Conservation (phyloP, 2,329 filamentous ascomycete genomes). For the Talaromyces islandicus region DNA sequence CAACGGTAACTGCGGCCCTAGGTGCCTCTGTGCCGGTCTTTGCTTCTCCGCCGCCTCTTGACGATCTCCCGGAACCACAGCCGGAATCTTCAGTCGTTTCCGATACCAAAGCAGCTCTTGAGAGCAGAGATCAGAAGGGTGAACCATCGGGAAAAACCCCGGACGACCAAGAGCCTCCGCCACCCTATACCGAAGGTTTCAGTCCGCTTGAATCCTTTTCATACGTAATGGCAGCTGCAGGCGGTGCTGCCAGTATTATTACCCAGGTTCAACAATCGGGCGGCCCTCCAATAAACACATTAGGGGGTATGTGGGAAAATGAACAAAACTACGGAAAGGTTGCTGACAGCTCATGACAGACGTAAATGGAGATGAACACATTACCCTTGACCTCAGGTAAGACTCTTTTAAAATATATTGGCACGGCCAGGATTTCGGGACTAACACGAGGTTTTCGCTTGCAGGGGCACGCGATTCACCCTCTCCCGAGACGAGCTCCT, state of each 20-base stretch:
- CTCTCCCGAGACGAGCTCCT: slow-evolving; percentile 91
- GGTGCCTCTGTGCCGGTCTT: slow-evolving; percentile 45
- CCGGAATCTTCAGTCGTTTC: slow-evolving; percentile 49
- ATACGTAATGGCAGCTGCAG: slow-evolving; percentile 96
- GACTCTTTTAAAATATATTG: slow-evolving; percentile 17
- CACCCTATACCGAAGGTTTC: slow-evolving; percentile 88
- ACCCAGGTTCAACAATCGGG: slow-evolving; percentile 96
- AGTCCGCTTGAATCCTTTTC: slow-evolving; percentile 89
- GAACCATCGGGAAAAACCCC: slow-evolving; percentile 64
- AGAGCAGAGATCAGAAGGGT: slow-evolving; percentile 68
- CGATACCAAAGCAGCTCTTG: slow-evolving; percentile 79
- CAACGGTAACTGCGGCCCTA: slow-evolving; percentile 42
- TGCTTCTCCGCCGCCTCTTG: slow-evolving; percentile 46
- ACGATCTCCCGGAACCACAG: slow-evolving; percentile 41
- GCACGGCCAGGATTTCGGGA: neutral
- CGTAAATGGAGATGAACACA: slow-evolving; percentile 86
- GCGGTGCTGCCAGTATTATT: slow-evolving; percentile 96
- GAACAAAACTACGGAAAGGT: neutral
- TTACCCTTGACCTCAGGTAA: slow-evolving; percentile 89
- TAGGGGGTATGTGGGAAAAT: slow-evolving; percentile 65
- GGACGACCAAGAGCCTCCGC: slow-evolving; percentile 85
- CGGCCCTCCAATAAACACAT: slow-evolving; percentile 74
- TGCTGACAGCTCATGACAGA: slow-evolving; percentile 41
- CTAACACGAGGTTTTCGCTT: slow-evolving; percentile 2
- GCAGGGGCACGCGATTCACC: slow-evolving; percentile 85